Evolutionary conservation across 140 eudicot species (phyloP).

Genomic region (Cichorium intybus): DNA sequence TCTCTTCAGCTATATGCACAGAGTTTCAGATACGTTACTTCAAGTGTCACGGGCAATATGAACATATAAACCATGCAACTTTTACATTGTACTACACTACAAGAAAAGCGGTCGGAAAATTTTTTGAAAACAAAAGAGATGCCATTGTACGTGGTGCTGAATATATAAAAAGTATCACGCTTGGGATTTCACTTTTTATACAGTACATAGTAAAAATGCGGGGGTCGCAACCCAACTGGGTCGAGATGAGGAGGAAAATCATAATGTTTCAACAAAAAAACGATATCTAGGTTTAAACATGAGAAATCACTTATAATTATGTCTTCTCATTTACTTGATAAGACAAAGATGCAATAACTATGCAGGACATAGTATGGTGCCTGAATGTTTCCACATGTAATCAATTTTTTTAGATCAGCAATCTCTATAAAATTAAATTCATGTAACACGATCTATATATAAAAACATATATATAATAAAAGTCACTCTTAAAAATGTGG

Average conservation of each 20-base stretch:
- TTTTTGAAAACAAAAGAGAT: background rate
- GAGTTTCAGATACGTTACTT: background rate
- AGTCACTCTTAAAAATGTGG: background rate
- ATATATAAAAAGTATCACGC: constrained; percentile 20
- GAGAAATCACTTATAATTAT: too few relatives aligned
- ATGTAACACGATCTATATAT: background rate
- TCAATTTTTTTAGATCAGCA: too few relatives aligned
- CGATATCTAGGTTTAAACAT: background rate
- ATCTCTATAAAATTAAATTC: background rate
- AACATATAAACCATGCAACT: background rate
- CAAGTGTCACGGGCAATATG: background rate
- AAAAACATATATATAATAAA: background rate
- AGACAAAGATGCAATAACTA: background rate
- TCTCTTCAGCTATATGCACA: background rate
- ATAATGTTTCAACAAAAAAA: background rate
- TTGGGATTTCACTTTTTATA: background rate
- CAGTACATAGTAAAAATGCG: background rate
- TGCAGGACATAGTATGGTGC: background rate
- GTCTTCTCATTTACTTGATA: too few relatives aligned
- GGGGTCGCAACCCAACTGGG: too few relatives aligned
- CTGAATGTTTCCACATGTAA: background rate
- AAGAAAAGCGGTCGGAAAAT: background rate
- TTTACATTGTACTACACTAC: background rate
- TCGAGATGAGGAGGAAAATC: background rate
- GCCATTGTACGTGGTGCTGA: background rate